Percentiles rank a stretch among this genome's conserved stretches.
Conservation (phyloP, 2,329 filamentous ascomycete species). For the Chaetomium strumarium region DNA sequence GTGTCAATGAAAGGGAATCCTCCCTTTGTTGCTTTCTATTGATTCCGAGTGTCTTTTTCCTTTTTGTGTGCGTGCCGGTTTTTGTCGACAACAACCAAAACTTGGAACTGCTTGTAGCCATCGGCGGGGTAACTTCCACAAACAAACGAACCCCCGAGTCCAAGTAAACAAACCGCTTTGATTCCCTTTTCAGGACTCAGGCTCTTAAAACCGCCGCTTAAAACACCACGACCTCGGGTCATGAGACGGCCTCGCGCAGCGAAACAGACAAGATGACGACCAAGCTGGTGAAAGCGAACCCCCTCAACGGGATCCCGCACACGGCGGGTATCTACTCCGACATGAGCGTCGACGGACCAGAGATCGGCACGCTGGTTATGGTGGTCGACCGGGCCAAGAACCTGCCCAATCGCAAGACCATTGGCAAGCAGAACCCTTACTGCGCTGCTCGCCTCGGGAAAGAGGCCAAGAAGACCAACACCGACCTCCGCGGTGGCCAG, state of each 20-base stretch:
- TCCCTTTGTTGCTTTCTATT: not conserved
- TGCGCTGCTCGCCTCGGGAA: conserved; percentile 91
- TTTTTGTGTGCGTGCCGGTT: not conserved
- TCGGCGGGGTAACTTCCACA: conserved; percentile 5
- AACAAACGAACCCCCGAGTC: not conserved
- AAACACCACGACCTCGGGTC: conserved; percentile 3
- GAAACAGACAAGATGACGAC: conserved; percentile 39
- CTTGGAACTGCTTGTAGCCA: too few relatives aligned
- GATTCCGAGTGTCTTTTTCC: not conserved
- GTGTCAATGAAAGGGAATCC: not conserved
- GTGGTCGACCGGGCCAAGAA: conserved; percentile 96
- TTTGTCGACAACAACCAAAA: not conserved
- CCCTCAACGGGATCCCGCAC: conserved; percentile 58
- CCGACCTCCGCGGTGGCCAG: conserved; percentile 89
- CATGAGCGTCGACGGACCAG: conserved; percentile 85
- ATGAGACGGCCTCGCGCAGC: conserved; percentile 15
- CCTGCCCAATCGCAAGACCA: conserved; percentile 90
- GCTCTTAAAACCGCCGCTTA: not conserved
- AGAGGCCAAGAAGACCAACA: conserved; percentile 94
- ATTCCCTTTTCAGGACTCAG: not conserved
- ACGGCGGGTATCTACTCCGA: conserved; percentile 92
- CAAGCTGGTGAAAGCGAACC: conserved; percentile 46
- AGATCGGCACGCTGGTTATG: conserved; percentile 87
- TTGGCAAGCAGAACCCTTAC: conserved; percentile 98
- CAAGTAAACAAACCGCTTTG: conserved; percentile 19